A percentile compares a stretch with the other conserved stretches of the same genome.
phyloP scores from a whole-genome alignment of 441 rosid species.

The Capsella rubella region DNA sequence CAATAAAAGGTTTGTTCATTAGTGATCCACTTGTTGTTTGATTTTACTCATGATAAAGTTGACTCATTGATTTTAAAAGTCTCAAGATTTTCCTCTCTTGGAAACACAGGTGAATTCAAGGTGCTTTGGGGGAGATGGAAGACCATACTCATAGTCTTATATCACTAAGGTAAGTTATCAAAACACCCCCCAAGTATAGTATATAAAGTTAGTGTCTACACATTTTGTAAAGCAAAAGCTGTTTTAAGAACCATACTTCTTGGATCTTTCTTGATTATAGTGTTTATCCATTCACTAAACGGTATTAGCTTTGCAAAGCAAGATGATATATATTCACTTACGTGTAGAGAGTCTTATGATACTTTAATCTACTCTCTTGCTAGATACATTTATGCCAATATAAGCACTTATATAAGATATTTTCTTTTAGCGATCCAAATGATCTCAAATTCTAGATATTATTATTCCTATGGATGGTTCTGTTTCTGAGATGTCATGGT shows the following conservation, averaged over 20 bases:
- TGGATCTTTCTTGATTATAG: conserved; percentile 33
- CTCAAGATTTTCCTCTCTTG: conserved; percentile 41
- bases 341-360: conserved; percentile 29
- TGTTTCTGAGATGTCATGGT: conserved; percentile 33
- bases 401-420: conserved; percentile 24
- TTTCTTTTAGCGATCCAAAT: conserved; percentile 10
- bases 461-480: conserved; percentile 33
- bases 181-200: conserved; percentile 17
- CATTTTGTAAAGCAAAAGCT: conserved; percentile 22
- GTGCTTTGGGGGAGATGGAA: conserved; percentile 40
- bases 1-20: conserved; percentile 29
- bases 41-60: conserved; percentile 30
- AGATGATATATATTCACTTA: conserved; percentile 23
- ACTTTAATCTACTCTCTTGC: conserved; percentile 9
- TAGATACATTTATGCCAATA: conserved; percentile 22
- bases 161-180: conserved; percentile 33
- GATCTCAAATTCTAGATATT: conserved; percentile 15
- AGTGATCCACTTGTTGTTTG: conserved; percentile 36
- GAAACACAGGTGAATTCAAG: conserved; percentile 33
- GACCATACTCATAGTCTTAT: conserved; percentile 34
- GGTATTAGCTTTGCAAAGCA: conserved; percentile 16
- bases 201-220: conserved; percentile 36
- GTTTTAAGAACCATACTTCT: conserved; percentile 21
- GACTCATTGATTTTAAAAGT: conserved; percentile 31
- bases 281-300: conserved; percentile 9